Evolutionary conservation across 371 early-diverging fungal species (phyloP), one percentile per base, ranked within the genome.

Genomic region (Lichtheimia hyalospora): DNA sequence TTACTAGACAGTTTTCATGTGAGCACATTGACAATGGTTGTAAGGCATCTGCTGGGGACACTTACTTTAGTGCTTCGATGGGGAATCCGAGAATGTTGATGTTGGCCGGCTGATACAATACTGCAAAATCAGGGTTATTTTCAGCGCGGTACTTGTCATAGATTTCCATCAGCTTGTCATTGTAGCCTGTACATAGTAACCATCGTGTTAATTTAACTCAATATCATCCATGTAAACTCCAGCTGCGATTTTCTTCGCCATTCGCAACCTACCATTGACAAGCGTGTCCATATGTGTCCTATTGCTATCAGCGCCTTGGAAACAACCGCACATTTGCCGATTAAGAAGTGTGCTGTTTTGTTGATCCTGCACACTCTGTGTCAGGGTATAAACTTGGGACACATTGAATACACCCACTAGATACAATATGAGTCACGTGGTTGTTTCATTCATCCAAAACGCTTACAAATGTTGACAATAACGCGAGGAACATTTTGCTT

Each of bases 401-500:
- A 61, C 56, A 16, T 27, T 48, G 20, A 55, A 55, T n/a, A 42
- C 39, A 21, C 62, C 62, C 34, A 61, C 62, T 61, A 57, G 15
- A 46, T 49, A 20, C 42, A 42, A 5, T 5, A 16, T 41, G 20
- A 54, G 18, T 58, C 34, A 28, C 13, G 28, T 58, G 39, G 3
- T 57, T 48, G n/a, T 12, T 28, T 16, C 24, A 50, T 21, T 41
- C 1, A 6, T 5, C 18, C 21, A 28, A 5, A 4, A 5, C 8
- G 24, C 52, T 57, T 62, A 62, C 62, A 20, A 6, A 62, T 25
- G 18, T 62, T 57, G 43, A 58, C 52, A 42, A 60, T 27, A 14
- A 44, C 40, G 20, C 50, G 57, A 15, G 59, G 60, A 46, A 50
- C 52, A 44, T 51, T 52, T 54, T 52, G 5, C 15, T 62, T 27